Percentiles rank a stretch among this genome's conserved stretches.
Evolutionary conservation across 83 land plant genomes (phyloP).

Genomic region (Diphasiastrum complanatum): DNA sequence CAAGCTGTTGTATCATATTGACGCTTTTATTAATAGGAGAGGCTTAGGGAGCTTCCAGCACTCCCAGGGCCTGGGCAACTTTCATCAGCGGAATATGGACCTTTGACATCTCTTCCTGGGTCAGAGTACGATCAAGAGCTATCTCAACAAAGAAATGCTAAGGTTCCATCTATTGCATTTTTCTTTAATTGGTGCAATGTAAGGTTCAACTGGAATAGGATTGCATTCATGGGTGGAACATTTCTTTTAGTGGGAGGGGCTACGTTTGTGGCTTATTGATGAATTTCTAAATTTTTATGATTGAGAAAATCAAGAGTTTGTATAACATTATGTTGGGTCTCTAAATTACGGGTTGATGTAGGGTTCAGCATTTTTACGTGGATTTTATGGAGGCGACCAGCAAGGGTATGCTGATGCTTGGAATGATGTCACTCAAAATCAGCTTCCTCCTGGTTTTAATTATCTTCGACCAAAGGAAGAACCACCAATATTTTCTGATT

Average conservation of each 20-base stretch:
- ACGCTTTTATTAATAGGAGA: conserved; percentile 17
- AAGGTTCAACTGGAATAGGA: neutral
- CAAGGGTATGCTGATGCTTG: conserved; percentile 6
- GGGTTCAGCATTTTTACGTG: conserved; percentile 5
- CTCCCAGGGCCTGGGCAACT: conserved; percentile 9
- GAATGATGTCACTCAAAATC: conserved; percentile 11
- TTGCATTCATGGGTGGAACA: neutral
- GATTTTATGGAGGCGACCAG: neutral
- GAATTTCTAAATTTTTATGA: neutral
- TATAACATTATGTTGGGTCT: neutral
- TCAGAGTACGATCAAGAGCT: conserved; percentile 8
- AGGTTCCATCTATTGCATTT: neutral
- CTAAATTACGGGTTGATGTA: neutral
- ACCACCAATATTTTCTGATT: conserved; percentile 1
- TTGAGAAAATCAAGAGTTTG: neutral
- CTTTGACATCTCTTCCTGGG: conserved; percentile 19
- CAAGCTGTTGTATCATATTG: too few species aligned
- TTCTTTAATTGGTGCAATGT: neutral
- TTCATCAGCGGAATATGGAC: neutral
- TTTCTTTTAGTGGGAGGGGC: neutral
- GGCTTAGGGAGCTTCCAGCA: conserved; percentile 24
- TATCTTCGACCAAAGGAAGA: neutral
- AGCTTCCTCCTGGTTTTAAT: neutral
- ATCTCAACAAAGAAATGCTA: neutral
- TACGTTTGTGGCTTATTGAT: neutral